phyloP scores from a whole-genome alignment of 306 rosid genomes.

The Echinosophora koreensis region DNA sequence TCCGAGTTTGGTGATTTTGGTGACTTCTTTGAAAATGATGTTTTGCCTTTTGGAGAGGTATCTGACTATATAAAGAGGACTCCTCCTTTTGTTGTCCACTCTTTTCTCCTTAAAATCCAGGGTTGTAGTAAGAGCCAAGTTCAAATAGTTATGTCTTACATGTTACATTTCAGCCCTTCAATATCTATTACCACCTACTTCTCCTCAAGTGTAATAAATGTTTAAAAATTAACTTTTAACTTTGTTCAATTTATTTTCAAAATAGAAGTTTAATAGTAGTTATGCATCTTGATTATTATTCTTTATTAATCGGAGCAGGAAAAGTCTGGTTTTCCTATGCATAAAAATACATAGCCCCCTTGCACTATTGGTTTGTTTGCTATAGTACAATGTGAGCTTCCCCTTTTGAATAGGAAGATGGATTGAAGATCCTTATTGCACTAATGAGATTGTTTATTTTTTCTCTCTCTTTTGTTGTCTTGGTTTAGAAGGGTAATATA shows the following conservation, averaged over 20 bases:
- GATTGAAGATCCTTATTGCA: constrained; percentile 34
- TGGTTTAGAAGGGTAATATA: not conserved
- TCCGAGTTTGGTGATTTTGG: constrained; percentile 97
- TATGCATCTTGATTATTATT: constrained; percentile 25
- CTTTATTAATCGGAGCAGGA: constrained; percentile 18
- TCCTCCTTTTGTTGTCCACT: constrained; percentile 36
- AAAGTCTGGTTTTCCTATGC: constrained; percentile 30
- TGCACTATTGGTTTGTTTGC: constrained; percentile 32
- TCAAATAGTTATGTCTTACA: constrained; percentile 40
- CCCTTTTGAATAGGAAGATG: constrained; percentile 8
- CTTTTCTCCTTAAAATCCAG: constrained; percentile 7
- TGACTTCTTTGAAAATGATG: constrained; percentile 89
- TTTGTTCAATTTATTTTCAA: constrained; percentile 19
- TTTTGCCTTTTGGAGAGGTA: constrained; percentile 98
- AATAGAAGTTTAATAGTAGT: constrained; percentile 1
- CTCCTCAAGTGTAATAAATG: constrained; percentile 23
- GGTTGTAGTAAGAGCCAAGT: constrained; percentile 8
- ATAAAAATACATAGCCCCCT: not conserved
- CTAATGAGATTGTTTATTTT: constrained; percentile 31
- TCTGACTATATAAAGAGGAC: constrained; percentile 11
- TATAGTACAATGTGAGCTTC: constrained; percentile 6
- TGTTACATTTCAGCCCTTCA: constrained; percentile 35
- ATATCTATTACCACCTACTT: constrained; percentile 7
- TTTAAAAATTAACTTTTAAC: constrained; percentile 19
- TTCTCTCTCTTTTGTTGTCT: constrained; percentile 27